A percentile compares a stretch with the other conserved stretches of the same genome.
Evolutionary conservation across 164 flowering plant species (phyloP).

Genomic region (Vitis cinerea): DNA sequence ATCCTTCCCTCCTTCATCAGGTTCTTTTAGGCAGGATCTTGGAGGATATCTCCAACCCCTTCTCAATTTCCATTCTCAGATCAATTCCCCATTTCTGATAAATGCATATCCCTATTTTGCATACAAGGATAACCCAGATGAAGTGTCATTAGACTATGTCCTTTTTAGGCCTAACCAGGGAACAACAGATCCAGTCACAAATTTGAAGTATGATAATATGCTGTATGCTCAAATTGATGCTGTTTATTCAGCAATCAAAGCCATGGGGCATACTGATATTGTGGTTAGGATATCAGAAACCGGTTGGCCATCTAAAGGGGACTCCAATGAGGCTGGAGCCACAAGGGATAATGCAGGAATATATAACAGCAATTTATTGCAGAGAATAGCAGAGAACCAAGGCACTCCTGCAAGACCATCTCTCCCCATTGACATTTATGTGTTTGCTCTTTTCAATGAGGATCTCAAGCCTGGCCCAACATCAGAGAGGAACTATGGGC

Average conservation of each 20-base stretch:
- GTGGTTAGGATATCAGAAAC: conserved; percentile 84
- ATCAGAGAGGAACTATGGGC: conserved; percentile 93
- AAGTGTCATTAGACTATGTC: conserved; percentile 56
- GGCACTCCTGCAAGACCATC: conserved; percentile 83
- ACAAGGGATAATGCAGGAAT: conserved; percentile 67
- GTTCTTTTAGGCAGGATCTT: conserved; percentile 52
- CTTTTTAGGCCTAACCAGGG: conserved; percentile 71
- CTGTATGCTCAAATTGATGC: conserved; percentile 93
- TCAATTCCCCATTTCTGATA: conserved; percentile 72
- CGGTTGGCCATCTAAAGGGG: conserved; percentile 97
- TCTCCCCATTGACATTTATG: conserved; percentile 60
- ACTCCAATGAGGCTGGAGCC: conserved; percentile 76
- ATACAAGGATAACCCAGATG: conserved; percentile 57
- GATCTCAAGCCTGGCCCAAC: conserved; percentile 82
- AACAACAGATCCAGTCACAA: conserved; percentile 48
- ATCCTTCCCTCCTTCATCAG: conserved; percentile 89
- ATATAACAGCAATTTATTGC: conserved; percentile 73
- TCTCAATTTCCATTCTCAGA: conserved; percentile 59
- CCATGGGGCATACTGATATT: conserved; percentile 74
- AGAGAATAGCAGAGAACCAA: conserved; percentile 42
- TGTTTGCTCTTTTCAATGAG: conserved; percentile 94
- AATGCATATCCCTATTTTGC: conserved; percentile 94
- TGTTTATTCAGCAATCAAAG: conserved; percentile 75
- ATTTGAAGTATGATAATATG: conserved; percentile 84
- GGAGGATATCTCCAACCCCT: conserved; percentile 53